Base-by-base conservation (phyloP, 23 red algal genomes). In the Pyropia haitanensis region DNA sequence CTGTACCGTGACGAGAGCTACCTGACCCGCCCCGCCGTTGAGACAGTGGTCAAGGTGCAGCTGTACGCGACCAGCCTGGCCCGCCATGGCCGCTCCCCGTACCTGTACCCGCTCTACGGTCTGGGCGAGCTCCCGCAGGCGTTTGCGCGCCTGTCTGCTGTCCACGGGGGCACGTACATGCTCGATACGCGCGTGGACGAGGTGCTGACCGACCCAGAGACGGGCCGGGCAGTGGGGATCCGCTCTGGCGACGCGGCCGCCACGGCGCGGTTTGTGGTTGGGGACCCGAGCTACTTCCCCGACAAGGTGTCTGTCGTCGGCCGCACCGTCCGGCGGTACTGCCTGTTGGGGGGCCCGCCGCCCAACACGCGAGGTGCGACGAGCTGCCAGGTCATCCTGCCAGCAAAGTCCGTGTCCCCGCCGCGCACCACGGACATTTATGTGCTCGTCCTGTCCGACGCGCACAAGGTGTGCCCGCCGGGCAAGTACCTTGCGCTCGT, bases 121-220 rank as follows among this genome's bases (percentile, higher is more conserved):
- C 67, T 98, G 56, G 94, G 94, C 5, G 94, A 98, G 72, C 85
- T 98, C 18, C 94, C 94, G 24, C 94, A 98, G 58, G 85, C 94
- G 17, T 98, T 98, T 83, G 94, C 94, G 7, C 78, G 94, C 23
- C 65, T 98, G 27, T 77, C 79, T 14, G 94, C 94, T 2, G 94
- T 98, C 18, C 85, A 98, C 56, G 94, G 94, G 34, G 94, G 94
- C 66, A 89, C 85, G 3, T 98, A 88, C 66, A 98, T 98, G 94
- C 80, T 98, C 56, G 70, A 82, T 15, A 77, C 86, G 1, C 70
- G 75, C 64, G 58, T 98, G 19, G 86, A 90, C 53, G 61, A 80
- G 46, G 71, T 98, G 13, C 32, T 91, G 17, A 71, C 72, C 58
- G 71, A 98, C 64, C 39, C 39, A 13, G 34, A 32, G n/a, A 58